Evolutionary conservation across 768 basidiomycete genomes (phyloP).

Genomic region (Pleurotus sapidus): DNA sequence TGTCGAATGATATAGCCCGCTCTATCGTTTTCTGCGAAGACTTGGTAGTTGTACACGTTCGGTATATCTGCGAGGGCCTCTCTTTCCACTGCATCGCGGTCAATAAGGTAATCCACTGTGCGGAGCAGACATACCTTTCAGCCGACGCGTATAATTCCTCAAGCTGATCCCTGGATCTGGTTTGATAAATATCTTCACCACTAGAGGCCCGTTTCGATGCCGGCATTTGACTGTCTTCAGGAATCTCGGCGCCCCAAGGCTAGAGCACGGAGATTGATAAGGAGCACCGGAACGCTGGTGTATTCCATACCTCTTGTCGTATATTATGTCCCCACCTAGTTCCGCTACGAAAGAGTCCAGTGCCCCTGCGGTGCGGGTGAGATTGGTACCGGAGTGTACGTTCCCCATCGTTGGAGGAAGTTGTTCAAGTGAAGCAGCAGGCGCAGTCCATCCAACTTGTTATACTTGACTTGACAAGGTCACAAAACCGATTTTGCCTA

Average conservation of each 20-base stretch:
- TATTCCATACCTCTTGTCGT: slow-evolving; percentile 79
- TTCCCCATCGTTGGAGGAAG: slow-evolving; percentile 63
- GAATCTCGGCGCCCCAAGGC: slow-evolving; percentile 70
- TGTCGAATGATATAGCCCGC: slow-evolving; percentile 95
- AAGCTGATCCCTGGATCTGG: slow-evolving; percentile 84
- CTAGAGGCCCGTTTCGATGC: slow-evolving; percentile 78
- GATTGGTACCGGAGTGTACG: slow-evolving; percentile 63
- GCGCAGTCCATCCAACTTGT: no score
- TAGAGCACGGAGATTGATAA: slow-evolving; percentile 19
- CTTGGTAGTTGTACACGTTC: slow-evolving; percentile 87
- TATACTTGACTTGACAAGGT: no score
- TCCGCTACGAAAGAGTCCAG: slow-evolving; percentile 91
- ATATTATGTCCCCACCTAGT: slow-evolving; percentile 80
- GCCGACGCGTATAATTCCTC: slow-evolving; percentile 64
- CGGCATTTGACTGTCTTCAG: slow-evolving; percentile 87
- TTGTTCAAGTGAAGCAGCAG: no score
- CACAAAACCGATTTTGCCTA: no score
- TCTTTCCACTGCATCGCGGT: slow-evolving; percentile 61
- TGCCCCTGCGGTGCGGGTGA: slow-evolving; percentile 74
- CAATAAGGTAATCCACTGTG: neutral
- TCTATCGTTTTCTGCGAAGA: slow-evolving; percentile 91
- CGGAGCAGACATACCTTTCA: slow-evolving; percentile 58
- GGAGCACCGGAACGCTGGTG: neutral
- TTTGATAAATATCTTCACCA: slow-evolving; percentile 96
- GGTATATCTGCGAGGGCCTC: slow-evolving; percentile 81